Conservation (phyloP, 2,329 filamentous ascomycete species). For the Talaromyces sp. region DNA sequence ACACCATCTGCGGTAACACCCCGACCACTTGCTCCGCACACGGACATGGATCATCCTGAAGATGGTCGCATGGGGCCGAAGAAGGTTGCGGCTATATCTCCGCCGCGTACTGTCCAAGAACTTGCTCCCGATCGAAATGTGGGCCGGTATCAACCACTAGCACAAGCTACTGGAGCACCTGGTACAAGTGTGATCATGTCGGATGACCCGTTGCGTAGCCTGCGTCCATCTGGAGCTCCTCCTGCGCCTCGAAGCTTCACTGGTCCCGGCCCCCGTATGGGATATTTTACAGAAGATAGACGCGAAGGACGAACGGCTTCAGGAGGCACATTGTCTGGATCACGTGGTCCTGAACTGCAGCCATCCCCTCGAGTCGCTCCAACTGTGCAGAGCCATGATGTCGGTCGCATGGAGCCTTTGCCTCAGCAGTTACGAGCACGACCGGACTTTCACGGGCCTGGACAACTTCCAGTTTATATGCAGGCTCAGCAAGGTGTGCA, state of each 20-base stretch:
- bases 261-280: slow-evolving; percentile 45
- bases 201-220: slow-evolving; percentile 36
- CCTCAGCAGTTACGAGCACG: slow-evolving; percentile 24
- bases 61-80: slow-evolving; percentile 28
- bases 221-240: slow-evolving; percentile 25
- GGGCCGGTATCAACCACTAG: slow-evolving; percentile 37
- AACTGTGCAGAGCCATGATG: slow-evolving; percentile 27
- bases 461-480: slow-evolving; percentile 21
- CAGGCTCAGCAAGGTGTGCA: slow-evolving; percentile 18
- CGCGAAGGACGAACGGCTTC: slow-evolving; percentile 21
- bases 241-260: slow-evolving; percentile 31
- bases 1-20: slow-evolving; percentile 42
- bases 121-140: slow-evolving; percentile 35
- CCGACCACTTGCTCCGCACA: slow-evolving; percentile 42
- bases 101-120: slow-evolving; percentile 29
- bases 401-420: slow-evolving; percentile 35
- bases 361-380: slow-evolving; percentile 32
- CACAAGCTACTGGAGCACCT: slow-evolving; percentile 35
- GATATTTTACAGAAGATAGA: slow-evolving; percentile 45
- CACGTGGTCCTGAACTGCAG: slow-evolving; percentile 28
- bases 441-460: slow-evolving; percentile 18
- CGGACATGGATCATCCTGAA: slow-evolving; percentile 38
- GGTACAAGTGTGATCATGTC: slow-evolving; percentile 26
- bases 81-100: slow-evolving; percentile 27
- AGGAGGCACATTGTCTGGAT: slow-evolving; percentile 19